phyloP scores from a whole-genome alignment of 495 filamentous ascomycete species.

The Haplographium delicatum region DNA sequence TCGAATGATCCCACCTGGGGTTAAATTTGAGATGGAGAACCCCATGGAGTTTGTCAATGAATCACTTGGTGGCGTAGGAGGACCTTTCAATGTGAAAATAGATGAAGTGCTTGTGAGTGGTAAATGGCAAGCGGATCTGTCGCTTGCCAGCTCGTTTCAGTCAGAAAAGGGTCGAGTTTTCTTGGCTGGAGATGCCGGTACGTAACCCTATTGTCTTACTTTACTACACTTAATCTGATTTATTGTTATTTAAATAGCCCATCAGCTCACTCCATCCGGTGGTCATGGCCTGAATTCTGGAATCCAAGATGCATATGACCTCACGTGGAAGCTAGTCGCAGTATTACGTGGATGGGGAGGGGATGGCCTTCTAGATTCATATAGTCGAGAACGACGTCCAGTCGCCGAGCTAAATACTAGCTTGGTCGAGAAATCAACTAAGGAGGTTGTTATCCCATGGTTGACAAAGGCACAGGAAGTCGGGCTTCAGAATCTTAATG shows the following conservation, averaged over 20 bases:
- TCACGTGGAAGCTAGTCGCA: conserved; percentile 29
- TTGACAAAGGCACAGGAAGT: conserved; percentile 2
- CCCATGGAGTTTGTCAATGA: conserved; percentile 24
- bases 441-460: not conserved
- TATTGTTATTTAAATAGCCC: conserved; percentile 14
- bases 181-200: conserved; percentile 49
- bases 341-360: conserved; percentile 23
- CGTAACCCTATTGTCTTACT: not conserved
- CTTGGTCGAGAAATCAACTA: not conserved
- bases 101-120: conserved; percentile 29
- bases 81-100: conserved; percentile 22
- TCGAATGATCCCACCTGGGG: conserved; percentile 5
- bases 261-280: conserved; percentile 27
- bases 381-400: conserved; percentile 27
- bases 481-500: not conserved
- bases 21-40: conserved; percentile 6
- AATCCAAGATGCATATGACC: conserved; percentile 27
- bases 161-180: conserved; percentile 34
- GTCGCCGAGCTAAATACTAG: conserved; percentile 1
- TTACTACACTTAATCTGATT: not conserved
- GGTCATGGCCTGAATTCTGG: conserved; percentile 32
- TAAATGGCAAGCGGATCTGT: conserved; percentile 23
- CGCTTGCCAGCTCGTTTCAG: conserved; percentile 24
- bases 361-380: conserved; percentile 12
- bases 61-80: conserved; percentile 21